phyloP scores from a whole-genome alignment of 371 early-diverging fungal genomes.

The Cokeromyces recurvatus region DNA sequence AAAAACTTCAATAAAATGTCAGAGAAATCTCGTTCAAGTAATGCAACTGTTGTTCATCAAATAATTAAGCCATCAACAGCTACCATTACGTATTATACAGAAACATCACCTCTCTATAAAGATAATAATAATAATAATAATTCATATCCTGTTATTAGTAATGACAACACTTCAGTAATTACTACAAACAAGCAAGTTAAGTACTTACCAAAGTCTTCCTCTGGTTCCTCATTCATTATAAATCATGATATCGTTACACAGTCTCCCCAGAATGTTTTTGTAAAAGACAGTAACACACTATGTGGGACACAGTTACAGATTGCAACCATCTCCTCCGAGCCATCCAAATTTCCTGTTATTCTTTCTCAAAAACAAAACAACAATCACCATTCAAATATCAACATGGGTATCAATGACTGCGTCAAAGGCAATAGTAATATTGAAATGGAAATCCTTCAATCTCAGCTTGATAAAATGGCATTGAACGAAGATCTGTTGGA shows the following conservation, averaged over 20 bases:
- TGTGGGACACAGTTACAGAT: no score
- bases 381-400: no score
- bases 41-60: neutral
- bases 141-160: neutral
- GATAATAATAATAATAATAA: neutral
- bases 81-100: no score
- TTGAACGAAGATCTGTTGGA: constrained; percentile 11
- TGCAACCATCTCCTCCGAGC: no score
- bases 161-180: neutral
- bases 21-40: neutral
- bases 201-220: constrained; percentile 1
- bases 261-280: constrained; percentile 1
- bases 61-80: neutral
- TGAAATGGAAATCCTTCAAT: neutral
- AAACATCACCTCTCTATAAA: neutral
- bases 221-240: constrained; percentile 9
- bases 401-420: neutral
- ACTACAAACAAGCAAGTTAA: neutral
- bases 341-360: constrained; percentile 4
- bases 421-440: neutral
- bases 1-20: neutral
- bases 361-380: constrained; percentile 5
- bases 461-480: constrained; percentile 10
- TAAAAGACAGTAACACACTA: constrained; percentile 11
- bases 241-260: constrained; percentile 10